A percentile compares a stretch with the other conserved stretches of the same genome.
These are phyloP conservation scores for Coemansia sp. DNA, from an alignment of 192 early-diverging fungal species.

Conservation along the genomic window DNA sequence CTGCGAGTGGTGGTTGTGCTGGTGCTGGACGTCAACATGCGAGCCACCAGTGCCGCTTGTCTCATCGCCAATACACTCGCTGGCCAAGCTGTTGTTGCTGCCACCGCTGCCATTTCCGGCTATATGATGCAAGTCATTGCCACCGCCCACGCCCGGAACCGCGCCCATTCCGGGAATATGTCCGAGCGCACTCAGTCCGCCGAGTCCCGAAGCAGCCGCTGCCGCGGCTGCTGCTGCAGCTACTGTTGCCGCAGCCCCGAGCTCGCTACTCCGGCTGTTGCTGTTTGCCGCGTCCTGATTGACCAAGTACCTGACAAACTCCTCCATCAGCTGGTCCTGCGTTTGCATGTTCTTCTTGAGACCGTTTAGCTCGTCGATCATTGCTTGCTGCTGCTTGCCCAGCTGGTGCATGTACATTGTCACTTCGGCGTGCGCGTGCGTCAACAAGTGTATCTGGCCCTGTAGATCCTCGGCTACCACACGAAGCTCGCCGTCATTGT, in stretches of 20 bases:
- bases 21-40: constrained; percentile 21
- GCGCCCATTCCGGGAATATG: constrained; percentile 33
- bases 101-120: constrained; percentile 18
- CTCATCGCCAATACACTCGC: constrained; percentile 13
- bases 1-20: constrained; percentile 19
- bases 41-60: constrained; percentile 25
- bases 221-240: constrained; percentile 37
- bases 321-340: constrained; percentile 58
- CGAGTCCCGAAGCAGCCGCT: constrained; percentile 37
- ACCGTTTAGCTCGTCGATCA: constrained; percentile 55
- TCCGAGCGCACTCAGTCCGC: constrained; percentile 27
- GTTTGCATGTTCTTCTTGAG: constrained; percentile 60
- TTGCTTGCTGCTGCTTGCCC: constrained; percentile 55
- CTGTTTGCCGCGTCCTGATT: constrained; percentile 49
- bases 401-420: constrained; percentile 60
- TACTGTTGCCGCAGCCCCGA: constrained; percentile 28
- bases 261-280: constrained; percentile 23
- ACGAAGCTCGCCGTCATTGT: constrained; percentile 45
- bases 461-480: constrained; percentile 52
- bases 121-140: constrained; percentile 19
- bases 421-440: constrained; percentile 57
- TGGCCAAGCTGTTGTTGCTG: constrained; percentile 22
- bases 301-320: constrained; percentile 57
- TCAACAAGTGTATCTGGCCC: constrained; percentile 54
- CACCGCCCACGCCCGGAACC: constrained; percentile 9